Percentiles rank a stretch among this genome's conserved stretches.
Conservation (phyloP, 345 rosid genomes). For the Barbarea vulgaris region DNA sequence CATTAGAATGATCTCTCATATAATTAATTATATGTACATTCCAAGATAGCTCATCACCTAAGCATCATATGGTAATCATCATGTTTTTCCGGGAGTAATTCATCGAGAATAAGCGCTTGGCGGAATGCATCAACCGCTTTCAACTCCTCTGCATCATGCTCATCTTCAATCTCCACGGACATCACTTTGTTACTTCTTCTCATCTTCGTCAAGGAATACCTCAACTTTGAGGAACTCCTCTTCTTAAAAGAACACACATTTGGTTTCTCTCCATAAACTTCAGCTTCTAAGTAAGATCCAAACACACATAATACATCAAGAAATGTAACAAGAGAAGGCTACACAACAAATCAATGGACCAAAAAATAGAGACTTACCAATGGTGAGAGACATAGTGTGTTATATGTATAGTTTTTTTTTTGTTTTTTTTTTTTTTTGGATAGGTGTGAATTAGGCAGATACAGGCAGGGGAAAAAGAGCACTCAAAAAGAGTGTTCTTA, state of each 20-base stretch:
- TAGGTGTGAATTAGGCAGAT: slow-evolving; percentile 26
- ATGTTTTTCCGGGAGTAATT: slow-evolving; percentile 66
- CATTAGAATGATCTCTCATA: slow-evolving; percentile 46
- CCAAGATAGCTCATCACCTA: slow-evolving; percentile 47
- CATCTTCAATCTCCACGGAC: slow-evolving; percentile 58
- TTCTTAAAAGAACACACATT: slow-evolving; percentile 61
- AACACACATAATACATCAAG: background rate
- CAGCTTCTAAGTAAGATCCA: slow-evolving; percentile 33
- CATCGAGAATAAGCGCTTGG: slow-evolving; percentile 66
- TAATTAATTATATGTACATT: background rate
- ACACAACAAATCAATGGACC: slow-evolving; percentile 3
- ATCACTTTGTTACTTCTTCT: slow-evolving; percentile 73
- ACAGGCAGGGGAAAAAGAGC: slow-evolving; percentile 42
- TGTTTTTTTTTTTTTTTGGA: background rate
- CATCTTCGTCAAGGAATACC: slow-evolving; percentile 61
- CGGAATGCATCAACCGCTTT: slow-evolving; percentile 79
- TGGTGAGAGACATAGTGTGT: slow-evolving; percentile 44
- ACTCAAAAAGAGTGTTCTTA: slow-evolving; percentile 22
- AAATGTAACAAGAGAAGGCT: background rate
- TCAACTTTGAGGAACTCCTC: slow-evolving; percentile 68
- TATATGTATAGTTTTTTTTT: background rate
- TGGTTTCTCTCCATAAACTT: slow-evolving; percentile 39
- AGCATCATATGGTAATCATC: slow-evolving; percentile 90
- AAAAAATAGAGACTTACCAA: slow-evolving; percentile 5
- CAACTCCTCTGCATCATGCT: slow-evolving; percentile 63